phyloP scores from a whole-genome alignment of 345 rosid genomes.

The Arabidopsis arenosa region DNA sequence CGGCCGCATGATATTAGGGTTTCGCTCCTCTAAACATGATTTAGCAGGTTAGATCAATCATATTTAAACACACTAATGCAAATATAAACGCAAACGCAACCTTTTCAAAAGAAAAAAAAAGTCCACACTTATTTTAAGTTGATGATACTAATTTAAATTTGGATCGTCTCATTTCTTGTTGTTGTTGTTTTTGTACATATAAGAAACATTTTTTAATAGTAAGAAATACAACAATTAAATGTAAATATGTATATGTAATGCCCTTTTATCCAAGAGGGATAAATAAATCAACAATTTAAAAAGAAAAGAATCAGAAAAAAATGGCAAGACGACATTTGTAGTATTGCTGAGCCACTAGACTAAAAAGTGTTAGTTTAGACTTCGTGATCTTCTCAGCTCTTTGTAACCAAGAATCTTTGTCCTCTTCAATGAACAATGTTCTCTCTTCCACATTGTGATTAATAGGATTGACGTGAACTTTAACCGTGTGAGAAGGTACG shows the following conservation, averaged over 20 bases:
- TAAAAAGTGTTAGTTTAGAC: slow-evolving; percentile 36
- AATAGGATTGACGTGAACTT: slow-evolving; percentile 67
- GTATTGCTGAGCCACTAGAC: slow-evolving; percentile 38
- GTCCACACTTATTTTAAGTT: no score
- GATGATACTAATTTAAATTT: no score
- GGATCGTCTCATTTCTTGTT: background rate
- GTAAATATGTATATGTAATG: background rate
- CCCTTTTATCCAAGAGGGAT: slow-evolving; percentile 19
- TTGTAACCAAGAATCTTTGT: slow-evolving; percentile 42
- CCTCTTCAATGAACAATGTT: slow-evolving; percentile 38
- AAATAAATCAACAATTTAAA: slow-evolving; percentile 19
- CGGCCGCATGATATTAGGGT: no score
- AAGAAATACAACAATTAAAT: slow-evolving; percentile 6
- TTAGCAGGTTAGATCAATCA: no score
- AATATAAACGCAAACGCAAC: no score
- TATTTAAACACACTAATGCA: no score
- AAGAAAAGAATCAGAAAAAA: slow-evolving; percentile 19
- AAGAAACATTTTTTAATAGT: background rate
- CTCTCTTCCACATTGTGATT: slow-evolving; percentile 40
- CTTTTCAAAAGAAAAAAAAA: no score
- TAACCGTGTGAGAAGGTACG: slow-evolving; percentile 76
- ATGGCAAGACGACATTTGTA: slow-evolving; percentile 37
- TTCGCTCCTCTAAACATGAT: no score
- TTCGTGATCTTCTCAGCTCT: slow-evolving; percentile 39
- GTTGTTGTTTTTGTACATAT: background rate